Conservation (phyloP, 352 stramenopile genomes). For the Blastocystis hominis region DNA sequence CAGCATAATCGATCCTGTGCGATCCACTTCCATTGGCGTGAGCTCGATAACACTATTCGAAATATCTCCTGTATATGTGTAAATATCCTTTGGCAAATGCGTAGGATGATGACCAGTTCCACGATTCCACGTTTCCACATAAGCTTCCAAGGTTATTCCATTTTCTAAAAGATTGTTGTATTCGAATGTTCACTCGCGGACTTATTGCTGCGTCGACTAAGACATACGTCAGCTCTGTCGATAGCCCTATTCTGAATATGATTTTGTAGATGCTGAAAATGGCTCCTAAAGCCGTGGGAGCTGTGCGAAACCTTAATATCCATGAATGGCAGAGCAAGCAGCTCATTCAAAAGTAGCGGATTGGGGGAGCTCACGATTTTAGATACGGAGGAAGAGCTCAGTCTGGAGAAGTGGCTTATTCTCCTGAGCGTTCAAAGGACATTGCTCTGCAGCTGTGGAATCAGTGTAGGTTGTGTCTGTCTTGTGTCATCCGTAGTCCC, state of each 20-base stretch:
- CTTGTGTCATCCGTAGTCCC: conserved; percentile 48
- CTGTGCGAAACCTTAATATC: conserved; percentile 75
- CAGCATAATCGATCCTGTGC: too few species aligned
- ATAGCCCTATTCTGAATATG: neutral
- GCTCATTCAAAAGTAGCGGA: conserved; percentile 80
- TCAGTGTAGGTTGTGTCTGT: conserved; percentile 24
- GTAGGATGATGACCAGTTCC: neutral
- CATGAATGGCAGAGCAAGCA: conserved; percentile 85
- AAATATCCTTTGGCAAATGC: neutral
- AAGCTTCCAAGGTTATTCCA: neutral
- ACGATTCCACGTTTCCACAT: conserved; percentile 40
- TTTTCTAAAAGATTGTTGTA: conserved; percentile 35
- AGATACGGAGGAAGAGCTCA: conserved; percentile 70
- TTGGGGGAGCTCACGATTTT: conserved; percentile 68
- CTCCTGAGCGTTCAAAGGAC: conserved; percentile 69
- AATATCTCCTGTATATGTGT: neutral
- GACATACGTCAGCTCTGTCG: conserved; percentile 45
- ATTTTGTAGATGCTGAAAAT: conserved; percentile 47
- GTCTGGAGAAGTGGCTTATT: conserved; percentile 57
- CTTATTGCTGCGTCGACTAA: conserved; percentile 38
- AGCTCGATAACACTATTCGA: too few species aligned
- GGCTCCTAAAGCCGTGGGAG: conserved; percentile 50
- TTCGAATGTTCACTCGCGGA: conserved; percentile 46
- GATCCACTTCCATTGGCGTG: too few species aligned
- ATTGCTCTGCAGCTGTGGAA: conserved; percentile 74